Evolutionary conservation across 495 filamentous ascomycete genomes (phyloP).

Genomic region (Hypoxylon cercidicola): DNA sequence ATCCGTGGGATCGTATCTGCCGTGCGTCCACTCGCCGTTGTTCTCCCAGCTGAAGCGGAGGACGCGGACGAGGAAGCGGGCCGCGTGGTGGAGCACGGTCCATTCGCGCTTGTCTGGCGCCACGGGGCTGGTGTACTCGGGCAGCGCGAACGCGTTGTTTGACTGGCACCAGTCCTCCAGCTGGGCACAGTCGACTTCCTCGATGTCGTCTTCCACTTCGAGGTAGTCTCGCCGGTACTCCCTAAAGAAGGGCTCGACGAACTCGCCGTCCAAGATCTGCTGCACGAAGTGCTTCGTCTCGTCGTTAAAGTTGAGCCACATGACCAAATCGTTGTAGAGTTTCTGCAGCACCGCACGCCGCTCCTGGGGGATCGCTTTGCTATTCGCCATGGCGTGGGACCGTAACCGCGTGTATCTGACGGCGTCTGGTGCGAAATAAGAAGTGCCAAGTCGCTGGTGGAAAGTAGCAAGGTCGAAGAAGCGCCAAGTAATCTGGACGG

Average conservation of each 20-base stretch:
- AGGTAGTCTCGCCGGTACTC: conserved; percentile 43
- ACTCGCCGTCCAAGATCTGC: conserved; percentile 35
- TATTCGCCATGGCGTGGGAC: conserved; percentile 10
- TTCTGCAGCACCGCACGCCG: conserved; percentile 35
- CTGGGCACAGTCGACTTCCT: conserved; percentile 31
- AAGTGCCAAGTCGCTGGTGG: too few relatives aligned
- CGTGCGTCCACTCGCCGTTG: conserved; percentile 41
- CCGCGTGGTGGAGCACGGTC: conserved; percentile 37
- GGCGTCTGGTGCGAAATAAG: too few relatives aligned
- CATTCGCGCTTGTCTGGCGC: conserved; percentile 25
- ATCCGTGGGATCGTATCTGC: conserved; percentile 40
- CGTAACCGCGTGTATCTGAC: too few relatives aligned
- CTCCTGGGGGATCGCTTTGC: conserved; percentile 31
- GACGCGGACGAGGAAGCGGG: conserved; percentile 38
- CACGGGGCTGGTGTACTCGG: conserved; percentile 21
- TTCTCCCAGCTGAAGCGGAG: conserved; percentile 44
- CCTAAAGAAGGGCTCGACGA: conserved; percentile 37
- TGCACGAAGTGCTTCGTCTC: conserved; percentile 29
- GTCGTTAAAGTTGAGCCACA: conserved; percentile 39
- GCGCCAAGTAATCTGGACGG: too few relatives aligned
- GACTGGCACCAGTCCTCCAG: too few relatives aligned
- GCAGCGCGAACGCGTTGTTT: too few relatives aligned
- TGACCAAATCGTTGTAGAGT: conserved; percentile 37
- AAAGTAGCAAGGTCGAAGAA: too few relatives aligned
- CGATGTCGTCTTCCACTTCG: conserved; percentile 15